Base-by-base conservation (phyloP, 805 yeast species). In the Candida montana region DNA sequence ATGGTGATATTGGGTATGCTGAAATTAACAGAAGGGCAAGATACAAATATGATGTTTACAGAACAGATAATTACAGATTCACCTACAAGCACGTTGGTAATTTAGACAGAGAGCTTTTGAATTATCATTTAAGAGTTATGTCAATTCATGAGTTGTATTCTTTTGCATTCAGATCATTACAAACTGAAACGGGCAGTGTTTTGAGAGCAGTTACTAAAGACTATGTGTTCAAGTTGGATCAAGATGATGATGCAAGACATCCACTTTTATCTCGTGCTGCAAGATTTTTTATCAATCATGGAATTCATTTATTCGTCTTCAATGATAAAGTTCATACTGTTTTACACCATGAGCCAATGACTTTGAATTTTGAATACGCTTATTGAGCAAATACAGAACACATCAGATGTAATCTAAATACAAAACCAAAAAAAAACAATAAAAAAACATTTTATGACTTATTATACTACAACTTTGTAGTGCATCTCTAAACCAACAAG, bases 61-160 rank as follows among this genome's bases (percentile, higher is more conserved):
- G 40, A 29, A 27, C 20, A 7, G 34, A 28, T 16, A 21, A 24
- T 12, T 41, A 37, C 13, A 35, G 36, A 26, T 41, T 37, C 24
- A 32, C 41, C 15, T 33, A 37, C 11, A 41, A 41, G 15, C 45
- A 41, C 30, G 32, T 41, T 16, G 41, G 41, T 8, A 41, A 35
- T 23, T 34, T 41, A 11, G 45, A 41, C 17, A n/a, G 26, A n/a
- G 41, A 30, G 5, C 28, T 37, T 10, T 30, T 41, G 30, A 30
- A 37, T 16, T 34, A 41, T 26, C 21, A 41, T 17, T 16, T 41
- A 9, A 34, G 37, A 33, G n/a, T 23, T 5, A 11, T 33, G 3
- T 21, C 41, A 19, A 16, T 35, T 2, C 13, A 19, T 11, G 15
- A 23, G 13, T 19, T 37, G 13, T 23, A 37, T 26, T 15, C 27